These are phyloP conservation scores for Sarcocystis neurona DNA, from an alignment of 169 alveolate species.

Conservation along the genomic window DNA sequence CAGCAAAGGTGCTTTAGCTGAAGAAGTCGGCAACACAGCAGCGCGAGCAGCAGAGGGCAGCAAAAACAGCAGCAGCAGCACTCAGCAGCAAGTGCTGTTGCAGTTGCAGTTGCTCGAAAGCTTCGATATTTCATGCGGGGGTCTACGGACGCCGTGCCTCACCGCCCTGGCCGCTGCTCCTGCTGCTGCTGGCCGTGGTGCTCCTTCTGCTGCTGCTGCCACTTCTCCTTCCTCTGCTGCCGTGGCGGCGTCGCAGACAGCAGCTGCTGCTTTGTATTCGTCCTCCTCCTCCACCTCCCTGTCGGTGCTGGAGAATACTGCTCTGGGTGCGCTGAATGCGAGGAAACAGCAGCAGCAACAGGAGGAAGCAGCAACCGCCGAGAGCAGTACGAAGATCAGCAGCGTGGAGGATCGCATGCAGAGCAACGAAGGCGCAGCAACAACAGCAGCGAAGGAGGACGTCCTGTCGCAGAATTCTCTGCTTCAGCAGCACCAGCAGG, in stretches of 20 bases:
- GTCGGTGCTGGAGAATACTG: too few relatives aligned
- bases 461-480: background rate
- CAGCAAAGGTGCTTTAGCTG: background rate
- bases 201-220: too few relatives aligned
- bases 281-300: too few relatives aligned
- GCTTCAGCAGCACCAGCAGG: conserved; percentile 40
- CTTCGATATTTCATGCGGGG: conserved; percentile 14
- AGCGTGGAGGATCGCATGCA: background rate
- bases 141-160: conserved; percentile 44
- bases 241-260: too few relatives aligned
- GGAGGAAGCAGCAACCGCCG: background rate
- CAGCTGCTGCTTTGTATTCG: too few relatives aligned
- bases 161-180: too few relatives aligned
- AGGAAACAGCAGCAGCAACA: conserved; percentile 27
- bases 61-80: too few relatives aligned
- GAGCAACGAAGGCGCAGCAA: conserved; percentile 9
- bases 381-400: conserved; percentile 36
- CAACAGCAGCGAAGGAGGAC: background rate
- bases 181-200: too few relatives aligned
- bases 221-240: too few relatives aligned
- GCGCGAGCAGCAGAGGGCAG: too few relatives aligned
- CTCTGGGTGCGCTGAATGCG: too few relatives aligned
- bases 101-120: conserved; percentile 1
- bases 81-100: background rate
- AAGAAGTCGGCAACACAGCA: background rate